Evolutionary conservation across 768 basidiomycete genomes (phyloP).

Genomic region (Pleurotus tuber-regium): DNA sequence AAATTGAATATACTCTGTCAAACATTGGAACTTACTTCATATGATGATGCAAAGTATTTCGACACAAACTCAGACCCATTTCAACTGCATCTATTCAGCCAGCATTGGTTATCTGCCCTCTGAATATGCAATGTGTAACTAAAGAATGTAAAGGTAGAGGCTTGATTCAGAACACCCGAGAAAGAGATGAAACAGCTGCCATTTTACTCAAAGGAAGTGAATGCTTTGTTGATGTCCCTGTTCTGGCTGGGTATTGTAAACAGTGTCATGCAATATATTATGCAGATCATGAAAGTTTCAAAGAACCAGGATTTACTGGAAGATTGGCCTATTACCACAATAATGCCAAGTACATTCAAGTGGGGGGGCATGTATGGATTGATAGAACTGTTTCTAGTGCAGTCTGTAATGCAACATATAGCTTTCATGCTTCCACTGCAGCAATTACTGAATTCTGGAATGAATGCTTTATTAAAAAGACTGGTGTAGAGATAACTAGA

Average conservation of each 20-base stretch:
- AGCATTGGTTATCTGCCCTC: not conserved
- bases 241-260: conserved; percentile 16
- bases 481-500: conserved; percentile 6
- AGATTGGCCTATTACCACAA: conserved; percentile 8
- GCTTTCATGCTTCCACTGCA: conserved; percentile 18
- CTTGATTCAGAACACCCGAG: not conserved
- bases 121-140: conserved; percentile 4
- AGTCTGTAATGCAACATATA: conserved; percentile 17
- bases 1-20: not conserved
- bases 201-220: conserved; percentile 14
- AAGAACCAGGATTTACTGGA: not conserved
- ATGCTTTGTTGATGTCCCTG: conserved; percentile 10
- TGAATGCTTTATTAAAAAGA: conserved; percentile 7
- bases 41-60: too few species aligned
- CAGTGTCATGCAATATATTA: conserved; percentile 15
- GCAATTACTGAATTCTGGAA: conserved; percentile 17
- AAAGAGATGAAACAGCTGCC: conserved; percentile 13
- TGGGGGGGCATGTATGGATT: conserved; percentile 14
- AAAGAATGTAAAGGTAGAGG: not conserved
- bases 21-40: not conserved
- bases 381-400: conserved; percentile 14
- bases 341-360: conserved; percentile 15
- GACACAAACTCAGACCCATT: not conserved
- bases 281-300: conserved; percentile 19
- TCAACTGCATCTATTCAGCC: not conserved